Conservation (phyloP, 306 rosid species). For the Myrica gale region DNA sequence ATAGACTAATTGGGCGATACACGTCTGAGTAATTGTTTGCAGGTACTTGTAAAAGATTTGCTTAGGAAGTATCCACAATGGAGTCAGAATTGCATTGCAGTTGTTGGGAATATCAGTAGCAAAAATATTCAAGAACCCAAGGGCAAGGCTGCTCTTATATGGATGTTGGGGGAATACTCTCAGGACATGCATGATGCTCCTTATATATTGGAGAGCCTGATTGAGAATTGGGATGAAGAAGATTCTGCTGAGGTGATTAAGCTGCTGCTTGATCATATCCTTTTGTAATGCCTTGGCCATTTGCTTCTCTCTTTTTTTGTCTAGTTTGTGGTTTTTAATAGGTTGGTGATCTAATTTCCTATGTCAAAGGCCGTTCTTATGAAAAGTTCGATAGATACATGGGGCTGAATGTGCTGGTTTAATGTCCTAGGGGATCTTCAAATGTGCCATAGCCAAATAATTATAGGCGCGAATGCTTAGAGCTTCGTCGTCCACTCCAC, state of each 20-base stretch:
- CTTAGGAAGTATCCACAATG: constrained; percentile 97
- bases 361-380: background rate
- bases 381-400: background rate
- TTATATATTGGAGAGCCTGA: constrained; percentile 74
- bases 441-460: background rate
- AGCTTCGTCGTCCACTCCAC: background rate
- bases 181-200: constrained; percentile 98
- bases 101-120: constrained; percentile 98
- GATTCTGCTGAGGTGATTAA: constrained; percentile 79
- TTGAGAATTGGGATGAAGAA: constrained; percentile 97
- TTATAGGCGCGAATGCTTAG: background rate
- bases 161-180: constrained; percentile 99
- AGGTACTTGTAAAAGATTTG: constrained; percentile 99
- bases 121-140: constrained; percentile 95
- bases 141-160: constrained; percentile 98
- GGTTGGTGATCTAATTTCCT: background rate
- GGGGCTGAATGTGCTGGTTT: constrained; percentile 5
- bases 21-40: constrained; percentile 36
- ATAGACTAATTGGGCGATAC: constrained; percentile 21
- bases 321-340: background rate
- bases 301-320: background rate
- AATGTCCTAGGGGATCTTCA: constrained; percentile 4
- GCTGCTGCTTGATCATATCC: constrained; percentile 1
- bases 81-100: constrained; percentile 99
- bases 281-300: background rate